A percentile compares a stretch with the other conserved stretches of the same genome.
Conservation (phyloP, 164 flowering plant species). For the Umbellularia californica region DNA sequence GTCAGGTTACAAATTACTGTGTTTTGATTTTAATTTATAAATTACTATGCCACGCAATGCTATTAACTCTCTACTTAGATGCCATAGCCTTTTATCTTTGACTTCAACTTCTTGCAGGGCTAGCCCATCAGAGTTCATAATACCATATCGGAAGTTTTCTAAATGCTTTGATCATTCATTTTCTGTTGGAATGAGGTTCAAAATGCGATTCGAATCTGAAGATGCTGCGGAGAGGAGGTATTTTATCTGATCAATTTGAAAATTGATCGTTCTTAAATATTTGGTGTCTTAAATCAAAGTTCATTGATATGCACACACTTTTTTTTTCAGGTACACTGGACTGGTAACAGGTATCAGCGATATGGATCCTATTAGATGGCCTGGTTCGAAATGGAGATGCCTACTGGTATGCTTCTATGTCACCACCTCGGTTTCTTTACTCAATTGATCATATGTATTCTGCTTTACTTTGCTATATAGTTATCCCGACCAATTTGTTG, state of each 20-base stretch:
- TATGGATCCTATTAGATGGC: conserved; percentile 80
- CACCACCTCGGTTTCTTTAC: neutral
- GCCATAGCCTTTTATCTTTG: neutral
- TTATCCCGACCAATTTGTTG: neutral
- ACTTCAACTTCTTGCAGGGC: conserved; percentile 44
- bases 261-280: neutral
- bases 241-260: conserved; percentile 1
- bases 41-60: neutral
- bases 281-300: neutral
- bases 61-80: neutral
- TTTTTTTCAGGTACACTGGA: conserved; percentile 60
- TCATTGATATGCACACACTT: neutral
- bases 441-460: too few species aligned
- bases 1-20: neutral
- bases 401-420: conserved; percentile 50
- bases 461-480: neutral
- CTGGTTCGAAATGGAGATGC: conserved; percentile 88
- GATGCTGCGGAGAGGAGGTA: conserved; percentile 88
- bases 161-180: conserved; percentile 49
- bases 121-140: conserved; percentile 66
- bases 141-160: conserved; percentile 58
- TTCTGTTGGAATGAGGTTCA: conserved; percentile 72
- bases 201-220: conserved; percentile 76
- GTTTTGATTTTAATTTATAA: too few species aligned
- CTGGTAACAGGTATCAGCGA: conserved; percentile 67